Evolutionary conservation across 1,139 yeast species (phyloP).

Genomic region (Scheffersomyces stambukii): DNA sequence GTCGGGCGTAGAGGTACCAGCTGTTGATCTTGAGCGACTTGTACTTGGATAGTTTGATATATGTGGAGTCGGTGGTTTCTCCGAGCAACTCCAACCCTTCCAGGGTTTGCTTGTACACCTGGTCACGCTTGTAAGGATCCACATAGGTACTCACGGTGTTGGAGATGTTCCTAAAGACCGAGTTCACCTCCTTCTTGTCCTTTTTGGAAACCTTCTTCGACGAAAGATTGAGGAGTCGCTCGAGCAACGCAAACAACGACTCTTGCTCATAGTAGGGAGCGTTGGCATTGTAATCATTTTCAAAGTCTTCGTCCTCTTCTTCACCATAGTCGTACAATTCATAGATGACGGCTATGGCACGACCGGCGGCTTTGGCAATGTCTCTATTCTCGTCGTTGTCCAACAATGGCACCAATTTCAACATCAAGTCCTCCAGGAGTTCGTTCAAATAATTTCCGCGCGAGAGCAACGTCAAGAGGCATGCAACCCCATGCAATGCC

Average conservation of each 20-base stretch:
- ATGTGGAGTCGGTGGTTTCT: slow-evolving; percentile 37
- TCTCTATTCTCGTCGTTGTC: slow-evolving; percentile 41
- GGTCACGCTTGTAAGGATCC: slow-evolving; percentile 33
- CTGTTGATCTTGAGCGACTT: slow-evolving; percentile 57
- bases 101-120: slow-evolving; percentile 31
- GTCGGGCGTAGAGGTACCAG: slow-evolving; percentile 62
- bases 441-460: slow-evolving; percentile 42
- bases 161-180: slow-evolving; percentile 60
- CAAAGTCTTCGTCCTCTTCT: slow-evolving; percentile 26
- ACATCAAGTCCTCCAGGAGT: slow-evolving; percentile 29
- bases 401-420: slow-evolving; percentile 37
- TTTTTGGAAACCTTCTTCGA: slow-evolving; percentile 57
- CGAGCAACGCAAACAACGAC: slow-evolving; percentile 41
- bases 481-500: slow-evolving; percentile 47
- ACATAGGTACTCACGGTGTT: slow-evolving; percentile 46
- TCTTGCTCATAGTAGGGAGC: slow-evolving; percentile 61
- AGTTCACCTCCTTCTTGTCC: slow-evolving; percentile 57
- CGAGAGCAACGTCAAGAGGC: slow-evolving; percentile 40
- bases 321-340: slow-evolving; percentile 51
- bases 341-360: slow-evolving; percentile 59
- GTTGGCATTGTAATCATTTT: slow-evolving; percentile 33
- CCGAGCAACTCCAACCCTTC: slow-evolving; percentile 40
- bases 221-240: slow-evolving; percentile 47
- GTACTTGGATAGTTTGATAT: slow-evolving; percentile 51
- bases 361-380: slow-evolving; percentile 50